Base-by-base conservation (phyloP, 176 grass and related monocot genomes). In the Eragrostis curvula region DNA sequence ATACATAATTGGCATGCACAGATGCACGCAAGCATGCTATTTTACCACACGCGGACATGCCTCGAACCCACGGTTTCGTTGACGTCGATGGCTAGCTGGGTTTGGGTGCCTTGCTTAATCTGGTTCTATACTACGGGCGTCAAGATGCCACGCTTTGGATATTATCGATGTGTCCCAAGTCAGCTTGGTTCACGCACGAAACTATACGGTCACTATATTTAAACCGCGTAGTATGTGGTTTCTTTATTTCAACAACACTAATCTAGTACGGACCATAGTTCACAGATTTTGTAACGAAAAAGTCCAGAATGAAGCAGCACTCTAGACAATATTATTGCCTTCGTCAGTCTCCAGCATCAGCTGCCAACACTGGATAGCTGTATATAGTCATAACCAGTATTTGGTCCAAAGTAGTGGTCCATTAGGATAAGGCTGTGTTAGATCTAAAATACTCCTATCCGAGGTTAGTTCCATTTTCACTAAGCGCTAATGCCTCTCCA, bases 201-300 rank as follows among this genome's bases (percentile, higher is more conserved):
- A 36, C 32, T 36, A 36, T 36, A 36, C 32, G 32, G 32, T 36
- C 4, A 36, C 43, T 45, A 9, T 45, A 10, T 7, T 18, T n/a
- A 21, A n/a, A 8, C 65, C 16, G 27, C 12, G 16, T 58, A 69
- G 18, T 52, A 50, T 11, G 10, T 5, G 57, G 15, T 20, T 12
- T 32, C n/a, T 8, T 30, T n/a, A n/a, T 62, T 21, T 47, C 49
- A 78, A 8, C 52, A 55, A 55, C 4, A 56, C 3, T 2, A n/a
- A n/a, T n/a, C n/a, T n/a, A n/a, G n/a, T n/a, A n/a, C n/a, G n/a
- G n/a, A n/a, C n/a, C n/a, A 23, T 11, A 58, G 9, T 8, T 9
- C 68, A 12, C 27, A 50, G 28, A 63, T 73, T n/a, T n/a, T 9
- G 43, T 73, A 72, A 42, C 70, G 29, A 53, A 79, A 66, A 2